These are phyloP conservation scores for Fagopyrum esculentum DNA, from an alignment of 148 eudicot genomes.

Conservation along the genomic window DNA sequence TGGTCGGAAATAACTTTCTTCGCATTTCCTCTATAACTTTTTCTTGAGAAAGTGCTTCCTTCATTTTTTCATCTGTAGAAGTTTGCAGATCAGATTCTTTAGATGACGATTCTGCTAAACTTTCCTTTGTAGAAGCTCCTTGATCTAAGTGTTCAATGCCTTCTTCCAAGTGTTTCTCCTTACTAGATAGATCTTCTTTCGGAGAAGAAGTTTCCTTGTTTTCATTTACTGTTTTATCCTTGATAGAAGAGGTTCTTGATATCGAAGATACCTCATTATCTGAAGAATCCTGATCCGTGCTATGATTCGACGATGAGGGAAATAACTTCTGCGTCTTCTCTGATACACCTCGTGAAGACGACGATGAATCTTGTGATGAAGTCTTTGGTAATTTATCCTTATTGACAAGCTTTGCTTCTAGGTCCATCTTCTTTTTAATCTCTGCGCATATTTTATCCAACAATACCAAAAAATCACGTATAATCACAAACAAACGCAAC, in stretches of 20 bases:
- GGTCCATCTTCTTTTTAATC: constrained; percentile 24
- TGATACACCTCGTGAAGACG: background rate
- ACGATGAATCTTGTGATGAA: background rate
- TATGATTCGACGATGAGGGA: background rate
- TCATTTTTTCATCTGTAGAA: background rate
- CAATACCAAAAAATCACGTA: constrained; percentile 62
- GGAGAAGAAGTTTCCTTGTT: background rate
- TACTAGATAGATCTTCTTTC: background rate
- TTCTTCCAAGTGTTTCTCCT: background rate
- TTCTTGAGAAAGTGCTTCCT: background rate
- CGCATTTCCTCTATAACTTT: constrained; percentile 11
- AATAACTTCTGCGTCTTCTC: background rate
- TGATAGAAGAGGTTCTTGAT: background rate
- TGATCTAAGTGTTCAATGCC: background rate
- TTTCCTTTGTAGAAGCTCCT: background rate
- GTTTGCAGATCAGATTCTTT: background rate
- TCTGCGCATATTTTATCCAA: constrained; percentile 65
- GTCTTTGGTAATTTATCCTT: constrained; percentile 5
- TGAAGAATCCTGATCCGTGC: background rate
- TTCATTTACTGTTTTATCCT: background rate
- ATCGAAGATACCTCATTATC: background rate
- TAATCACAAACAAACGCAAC: constrained; percentile 52
- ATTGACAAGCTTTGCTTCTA: constrained; percentile 14
- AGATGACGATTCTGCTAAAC: background rate
- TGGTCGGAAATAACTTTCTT: constrained; percentile 9